phyloP scores from a whole-genome alignment of 192 early-diverging fungal species.

The Coemansia biformis region DNA sequence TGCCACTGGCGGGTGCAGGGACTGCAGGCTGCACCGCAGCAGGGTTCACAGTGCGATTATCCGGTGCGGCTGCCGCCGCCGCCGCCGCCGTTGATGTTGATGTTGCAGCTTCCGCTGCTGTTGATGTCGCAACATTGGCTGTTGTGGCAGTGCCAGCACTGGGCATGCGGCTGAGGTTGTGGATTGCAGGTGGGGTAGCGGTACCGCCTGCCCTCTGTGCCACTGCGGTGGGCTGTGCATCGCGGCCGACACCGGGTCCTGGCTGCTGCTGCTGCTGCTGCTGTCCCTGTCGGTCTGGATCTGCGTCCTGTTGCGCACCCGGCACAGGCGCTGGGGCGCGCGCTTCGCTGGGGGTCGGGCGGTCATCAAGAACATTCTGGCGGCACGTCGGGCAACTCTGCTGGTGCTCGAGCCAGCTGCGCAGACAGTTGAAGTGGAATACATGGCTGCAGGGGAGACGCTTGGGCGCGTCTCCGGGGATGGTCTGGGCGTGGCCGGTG shows the following conservation, averaged over 20 bases:
- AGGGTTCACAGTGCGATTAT: too few species aligned
- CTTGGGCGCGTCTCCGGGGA: conserved; percentile 71
- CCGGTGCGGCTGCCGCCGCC: not conserved
- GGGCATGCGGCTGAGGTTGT: too few species aligned
- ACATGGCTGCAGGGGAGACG: conserved; percentile 94
- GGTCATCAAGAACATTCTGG: conserved; percentile 25
- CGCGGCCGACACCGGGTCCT: not conserved
- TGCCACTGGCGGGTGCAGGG: too few species aligned
- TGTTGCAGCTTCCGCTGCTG: too few species aligned
- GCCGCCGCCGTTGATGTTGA: too few species aligned
- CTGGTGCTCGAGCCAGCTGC: conserved; percentile 96
- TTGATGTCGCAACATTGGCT: too few species aligned
- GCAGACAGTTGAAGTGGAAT: conserved; percentile 94
- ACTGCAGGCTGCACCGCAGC: too few species aligned
- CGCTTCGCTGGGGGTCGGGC: not conserved
- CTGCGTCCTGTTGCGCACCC: not conserved
- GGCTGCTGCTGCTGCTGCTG: not conserved
- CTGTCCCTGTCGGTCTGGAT: not conserved
- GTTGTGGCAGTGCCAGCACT: too few species aligned
- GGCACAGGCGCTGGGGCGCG: not conserved
- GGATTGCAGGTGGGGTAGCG: too few species aligned
- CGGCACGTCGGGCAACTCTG: conserved; percentile 94
- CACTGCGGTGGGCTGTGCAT: not conserved
- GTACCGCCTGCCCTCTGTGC: not conserved
- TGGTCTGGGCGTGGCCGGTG: conserved; percentile 12